Evolutionary conservation across 345 rosid genomes (phyloP).

Genomic region (Linum trigynum): DNA sequence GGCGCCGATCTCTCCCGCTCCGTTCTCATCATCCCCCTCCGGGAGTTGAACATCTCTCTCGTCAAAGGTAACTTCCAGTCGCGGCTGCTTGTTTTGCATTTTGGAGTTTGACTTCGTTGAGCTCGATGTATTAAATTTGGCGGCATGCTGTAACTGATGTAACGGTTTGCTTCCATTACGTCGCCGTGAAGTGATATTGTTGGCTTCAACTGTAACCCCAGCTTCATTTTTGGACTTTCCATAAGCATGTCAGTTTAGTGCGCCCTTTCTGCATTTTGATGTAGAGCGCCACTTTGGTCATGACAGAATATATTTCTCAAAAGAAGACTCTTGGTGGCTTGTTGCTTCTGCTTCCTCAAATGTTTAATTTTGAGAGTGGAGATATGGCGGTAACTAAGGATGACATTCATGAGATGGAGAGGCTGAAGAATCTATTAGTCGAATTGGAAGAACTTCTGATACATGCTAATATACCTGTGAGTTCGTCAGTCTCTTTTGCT

Average conservation of each 20-base stretch:
- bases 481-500: constrained; percentile 18
- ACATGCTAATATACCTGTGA: constrained; percentile 70
- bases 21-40: constrained; percentile 75
- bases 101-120: background rate
- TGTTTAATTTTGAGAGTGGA: constrained; percentile 40
- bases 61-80: constrained; percentile 42
- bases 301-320: constrained; percentile 57
- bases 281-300: background rate
- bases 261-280: background rate
- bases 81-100: background rate
- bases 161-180: background rate
- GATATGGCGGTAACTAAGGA: constrained; percentile 17
- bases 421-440: constrained; percentile 32
- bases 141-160: background rate
- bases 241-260: background rate
- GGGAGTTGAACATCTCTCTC: constrained; percentile 51
- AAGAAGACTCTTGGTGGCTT: constrained; percentile 76
- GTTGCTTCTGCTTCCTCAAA: constrained; percentile 72
- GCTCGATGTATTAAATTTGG: background rate
- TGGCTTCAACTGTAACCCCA: too few species aligned
- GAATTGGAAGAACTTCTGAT: constrained; percentile 71
- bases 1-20: constrained; percentile 88
- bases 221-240: background rate
- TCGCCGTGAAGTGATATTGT: background rate
- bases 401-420: constrained; percentile 27